Conservation (phyloP, 306 rosid genomes). For the Malus domestica region DNA sequence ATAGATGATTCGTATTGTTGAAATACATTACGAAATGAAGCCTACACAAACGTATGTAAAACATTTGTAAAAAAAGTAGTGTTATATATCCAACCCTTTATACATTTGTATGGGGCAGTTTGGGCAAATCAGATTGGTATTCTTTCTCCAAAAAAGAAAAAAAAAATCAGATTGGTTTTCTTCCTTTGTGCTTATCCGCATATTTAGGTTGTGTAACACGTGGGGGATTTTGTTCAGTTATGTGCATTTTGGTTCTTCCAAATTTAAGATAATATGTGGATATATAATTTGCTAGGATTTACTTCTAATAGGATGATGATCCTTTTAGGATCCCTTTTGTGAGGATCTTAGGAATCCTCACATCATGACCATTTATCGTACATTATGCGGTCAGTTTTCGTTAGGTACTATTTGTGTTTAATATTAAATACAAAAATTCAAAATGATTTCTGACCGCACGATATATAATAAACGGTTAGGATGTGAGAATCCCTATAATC, state of each 20-base stretch:
- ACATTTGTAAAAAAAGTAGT: too few relatives aligned
- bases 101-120: not conserved
- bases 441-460: too few relatives aligned
- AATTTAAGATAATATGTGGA: not conserved
- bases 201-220: constrained; percentile 10
- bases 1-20: too few relatives aligned
- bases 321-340: rapidly evolving
- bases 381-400: rapidly evolving
- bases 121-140: not conserved
- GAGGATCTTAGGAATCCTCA: too few relatives aligned
- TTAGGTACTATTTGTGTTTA: too few relatives aligned
- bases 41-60: too few relatives aligned
- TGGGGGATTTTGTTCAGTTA: not conserved
- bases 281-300: not conserved
- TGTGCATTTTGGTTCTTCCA: not conserved
- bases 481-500: too few relatives aligned
- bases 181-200: not conserved
- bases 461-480: rapidly evolving
- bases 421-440: too few relatives aligned
- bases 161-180: not conserved
- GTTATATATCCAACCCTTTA: too few relatives aligned
- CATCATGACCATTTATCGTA: rapidly evolving
- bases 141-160: too few relatives aligned
- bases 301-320: too few relatives aligned
- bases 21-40: too few relatives aligned